Conservation (phyloP, 139 green algal genomes). For the Dunaliella sp. region DNA sequence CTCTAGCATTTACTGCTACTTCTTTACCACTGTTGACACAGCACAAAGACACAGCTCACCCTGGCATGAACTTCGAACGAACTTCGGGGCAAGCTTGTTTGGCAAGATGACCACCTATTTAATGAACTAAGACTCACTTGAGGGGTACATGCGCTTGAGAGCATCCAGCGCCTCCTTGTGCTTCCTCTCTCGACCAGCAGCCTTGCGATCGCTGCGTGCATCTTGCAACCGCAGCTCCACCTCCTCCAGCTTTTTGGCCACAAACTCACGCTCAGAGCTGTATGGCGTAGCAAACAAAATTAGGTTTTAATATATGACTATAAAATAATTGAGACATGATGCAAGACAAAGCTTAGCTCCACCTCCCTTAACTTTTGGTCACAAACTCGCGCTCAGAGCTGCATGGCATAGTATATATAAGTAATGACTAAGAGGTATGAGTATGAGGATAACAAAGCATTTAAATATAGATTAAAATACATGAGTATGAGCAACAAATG, state of each 20-base stretch:
- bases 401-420: no score
- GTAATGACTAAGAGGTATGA: no score
- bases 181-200: constrained; percentile 61
- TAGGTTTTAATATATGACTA: not conserved
- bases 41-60: no score
- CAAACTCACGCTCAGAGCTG: constrained; percentile 38
- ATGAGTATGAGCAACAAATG: no score
- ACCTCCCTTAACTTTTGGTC: no score
- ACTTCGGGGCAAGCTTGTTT: no score
- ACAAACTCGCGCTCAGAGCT: not conserved
- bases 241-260: constrained; percentile 61
- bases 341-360: no score
- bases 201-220: constrained; percentile 61
- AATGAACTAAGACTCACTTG: constrained; percentile 19
- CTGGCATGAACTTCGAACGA: no score
- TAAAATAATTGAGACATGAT: not conserved
- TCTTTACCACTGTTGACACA: no score
- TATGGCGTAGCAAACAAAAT: not conserved
- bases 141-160: constrained; percentile 69
- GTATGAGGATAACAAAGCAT: no score
- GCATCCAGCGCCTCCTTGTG: constrained; percentile 57
- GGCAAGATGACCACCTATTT: no score
- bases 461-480: no score
- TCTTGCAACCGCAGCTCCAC: constrained; percentile 68
- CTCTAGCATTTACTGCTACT: constrained; percentile 60